Percentiles rank a stretch among this genome's conserved stretches.
These are phyloP conservation scores for Microbotryum scabiosae DNA, from an alignment of 1,284 basidiomycete species.

Conservation along the genomic window DNA sequence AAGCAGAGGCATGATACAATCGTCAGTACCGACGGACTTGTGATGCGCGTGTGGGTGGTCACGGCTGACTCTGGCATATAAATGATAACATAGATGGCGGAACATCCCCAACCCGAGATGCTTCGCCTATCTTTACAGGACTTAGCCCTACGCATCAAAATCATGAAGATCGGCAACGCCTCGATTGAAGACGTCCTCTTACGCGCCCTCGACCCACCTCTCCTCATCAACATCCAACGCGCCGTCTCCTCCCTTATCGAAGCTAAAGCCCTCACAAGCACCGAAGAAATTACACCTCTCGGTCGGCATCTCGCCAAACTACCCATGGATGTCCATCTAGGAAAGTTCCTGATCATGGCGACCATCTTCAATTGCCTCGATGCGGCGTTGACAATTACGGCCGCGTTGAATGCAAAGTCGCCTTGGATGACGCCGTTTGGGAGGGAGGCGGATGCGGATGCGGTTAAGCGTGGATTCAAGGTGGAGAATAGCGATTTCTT, in stretches of 20 bases:
- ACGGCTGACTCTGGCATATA: background rate
- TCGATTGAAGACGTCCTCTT: slow-evolving; percentile 86
- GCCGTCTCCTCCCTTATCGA: slow-evolving; percentile 87
- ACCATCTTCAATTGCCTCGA: slow-evolving; percentile 84
- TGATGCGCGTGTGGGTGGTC: slow-evolving; percentile 16
- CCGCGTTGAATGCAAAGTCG: slow-evolving; percentile 83
- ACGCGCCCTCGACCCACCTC: slow-evolving; percentile 82
- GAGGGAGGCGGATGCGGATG: slow-evolving; percentile 74
- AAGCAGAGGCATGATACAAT: slow-evolving; percentile 70
- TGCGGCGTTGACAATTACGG: slow-evolving; percentile 90
- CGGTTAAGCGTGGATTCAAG: slow-evolving; percentile 72
- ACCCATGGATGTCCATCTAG: slow-evolving; percentile 92
- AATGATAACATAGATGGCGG: slow-evolving; percentile 58
- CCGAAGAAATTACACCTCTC: slow-evolving; percentile 91
- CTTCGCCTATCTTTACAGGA: slow-evolving; percentile 88
- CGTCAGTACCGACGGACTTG: slow-evolving; percentile 28
- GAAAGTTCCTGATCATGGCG: slow-evolving; percentile 84
- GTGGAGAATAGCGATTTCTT: slow-evolving; percentile 91
- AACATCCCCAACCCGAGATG: slow-evolving; percentile 93
- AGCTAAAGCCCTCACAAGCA: slow-evolving; percentile 73
- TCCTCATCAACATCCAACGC: slow-evolving; percentile 77
- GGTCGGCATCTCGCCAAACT: slow-evolving; percentile 83
- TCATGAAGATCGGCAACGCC: slow-evolving; percentile 73
- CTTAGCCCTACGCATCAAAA: slow-evolving; percentile 90
- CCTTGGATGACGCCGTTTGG: slow-evolving; percentile 88